A percentile compares a stretch with the other conserved stretches of the same genome.
These are phyloP conservation scores for Rhynchosporium agropyri DNA, from an alignment of 2,329 filamentous ascomycete species.

Conservation along the genomic window DNA sequence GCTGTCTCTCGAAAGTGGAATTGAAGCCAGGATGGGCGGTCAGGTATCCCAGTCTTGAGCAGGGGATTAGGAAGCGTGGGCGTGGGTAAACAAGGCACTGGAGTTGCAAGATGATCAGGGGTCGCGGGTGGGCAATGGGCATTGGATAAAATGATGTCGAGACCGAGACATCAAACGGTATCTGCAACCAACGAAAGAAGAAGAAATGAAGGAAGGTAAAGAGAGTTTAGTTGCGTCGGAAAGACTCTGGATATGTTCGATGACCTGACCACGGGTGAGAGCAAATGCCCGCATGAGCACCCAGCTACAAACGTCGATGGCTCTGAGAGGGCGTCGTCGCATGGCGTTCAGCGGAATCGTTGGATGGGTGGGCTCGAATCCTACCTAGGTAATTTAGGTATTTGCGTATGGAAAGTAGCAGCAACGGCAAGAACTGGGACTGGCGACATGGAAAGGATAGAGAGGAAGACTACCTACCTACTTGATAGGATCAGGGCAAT, in stretches of 20 bases:
- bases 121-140: background rate
- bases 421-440: background rate
- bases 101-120: conserved; percentile 6
- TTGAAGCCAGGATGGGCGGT: conserved; percentile 1
- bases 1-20: conserved; percentile 12
- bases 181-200: background rate
- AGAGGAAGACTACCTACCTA: background rate
- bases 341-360: no score
- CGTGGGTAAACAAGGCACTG: background rate
- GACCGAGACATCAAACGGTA: conserved; percentile 13
- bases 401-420: no score
- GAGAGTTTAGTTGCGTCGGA: conserved; percentile 3
- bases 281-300: background rate
- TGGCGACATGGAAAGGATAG: background rate
- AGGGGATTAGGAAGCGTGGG: conserved; percentile 6
- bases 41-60: conserved; percentile 4
- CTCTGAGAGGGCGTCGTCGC: background rate
- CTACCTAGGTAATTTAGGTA: no score
- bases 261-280: background rate
- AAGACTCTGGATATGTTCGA: conserved; percentile 11
- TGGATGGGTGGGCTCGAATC: no score
- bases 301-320: background rate
- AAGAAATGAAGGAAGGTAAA: background rate
- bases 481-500: background rate
- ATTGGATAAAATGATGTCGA: conserved; percentile 1